Base-by-base conservation (phyloP, 306 rosid species). In the Quercus dentata region DNA sequence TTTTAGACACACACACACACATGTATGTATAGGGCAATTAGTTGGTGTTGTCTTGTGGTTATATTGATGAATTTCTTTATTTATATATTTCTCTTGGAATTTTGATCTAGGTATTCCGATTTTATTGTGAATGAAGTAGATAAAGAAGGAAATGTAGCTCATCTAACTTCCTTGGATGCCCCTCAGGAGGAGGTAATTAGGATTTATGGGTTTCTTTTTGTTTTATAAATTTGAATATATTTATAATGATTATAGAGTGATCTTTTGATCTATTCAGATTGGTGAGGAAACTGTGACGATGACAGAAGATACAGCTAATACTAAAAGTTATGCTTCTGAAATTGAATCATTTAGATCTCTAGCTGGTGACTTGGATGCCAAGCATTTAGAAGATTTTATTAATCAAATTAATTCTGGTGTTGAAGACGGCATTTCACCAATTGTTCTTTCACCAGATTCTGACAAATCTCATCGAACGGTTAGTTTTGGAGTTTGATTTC, bases 71-170 rank as follows among this genome's bases (percentile, higher is more conserved):
- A 33, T 31, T 35, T 49, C 17, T 56, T 56, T 21, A 41, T 15
- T 69, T 19, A 35, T 77, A 52, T 25, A 8, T 71, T 27, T 72
- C 49, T 27, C 46, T 52, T 77, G 56, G 74, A 85, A 25, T 79
- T 75, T 75, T 87, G 79, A 62, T 86, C 1, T 69, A 94, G 98
- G 90, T 95, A 95, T 78, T 90, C 98, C 71, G 99, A 92, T 82
- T 95, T 95, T 80, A 92, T 95, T 59, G 98, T 95, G 41, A 86
- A 95, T 17, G 98, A 95, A 91, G 99, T 95, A n/a, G 98, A 89
- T 75, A 76, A 35, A 2, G 95, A 89, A 52, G 97, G 91, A 78
- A 78, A 89, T 55, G 91, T 92, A 80, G 91, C 87, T 84, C 92
- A 80, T 41, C 74, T 95, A 86, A 86, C 93, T 63, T 84, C 90